Conservation (phyloP, 1,284 basidiomycete species). For the Athelia psychrophila region DNA sequence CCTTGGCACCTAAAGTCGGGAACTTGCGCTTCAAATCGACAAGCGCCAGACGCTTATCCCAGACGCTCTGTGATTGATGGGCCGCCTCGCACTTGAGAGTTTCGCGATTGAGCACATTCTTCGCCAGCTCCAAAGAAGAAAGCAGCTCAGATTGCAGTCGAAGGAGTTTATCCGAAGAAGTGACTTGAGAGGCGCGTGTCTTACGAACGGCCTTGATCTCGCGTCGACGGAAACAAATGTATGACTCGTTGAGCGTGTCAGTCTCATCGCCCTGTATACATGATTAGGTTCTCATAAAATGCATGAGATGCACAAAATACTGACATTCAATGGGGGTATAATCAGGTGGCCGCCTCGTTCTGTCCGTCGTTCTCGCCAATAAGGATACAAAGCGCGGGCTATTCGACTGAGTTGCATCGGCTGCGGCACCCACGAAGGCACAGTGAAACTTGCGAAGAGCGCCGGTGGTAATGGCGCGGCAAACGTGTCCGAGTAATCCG, state of each 20-base stretch:
- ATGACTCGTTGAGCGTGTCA: slow-evolving; percentile 89
- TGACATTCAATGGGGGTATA: slow-evolving; percentile 77
- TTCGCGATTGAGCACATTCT: slow-evolving; percentile 72
- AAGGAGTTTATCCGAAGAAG: slow-evolving; percentile 84
- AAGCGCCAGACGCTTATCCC: slow-evolving; percentile 76
- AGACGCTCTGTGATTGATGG: slow-evolving; percentile 62
- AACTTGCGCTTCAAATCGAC: slow-evolving; percentile 81
- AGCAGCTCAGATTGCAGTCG: slow-evolving; percentile 79
- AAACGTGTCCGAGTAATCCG: slow-evolving; percentile 77
- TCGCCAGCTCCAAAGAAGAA: slow-evolving; percentile 72
- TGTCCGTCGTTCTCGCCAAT: slow-evolving; percentile 79
- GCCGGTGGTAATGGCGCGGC: slow-evolving; percentile 51
- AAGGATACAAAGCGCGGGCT: slow-evolving; percentile 70
- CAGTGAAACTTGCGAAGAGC: slow-evolving; percentile 59
- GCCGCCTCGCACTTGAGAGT: slow-evolving; percentile 66
- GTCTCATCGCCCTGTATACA: slow-evolving; percentile 79
- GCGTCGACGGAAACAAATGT: slow-evolving; percentile 96
- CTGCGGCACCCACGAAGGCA: slow-evolving; percentile 61
- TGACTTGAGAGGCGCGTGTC: slow-evolving; percentile 87
- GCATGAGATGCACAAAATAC: slow-evolving; percentile 22
- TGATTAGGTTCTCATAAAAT: slow-evolving; percentile 9
- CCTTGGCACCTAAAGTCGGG: slow-evolving; percentile 63
- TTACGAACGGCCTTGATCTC: slow-evolving; percentile 95
- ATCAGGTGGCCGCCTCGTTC: slow-evolving; percentile 77
- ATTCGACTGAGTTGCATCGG: slow-evolving; percentile 56